These are phyloP conservation scores for Colletotrichum godetiae DNA, from an alignment of 2,329 filamentous ascomycete species.

Conservation along the genomic window DNA sequence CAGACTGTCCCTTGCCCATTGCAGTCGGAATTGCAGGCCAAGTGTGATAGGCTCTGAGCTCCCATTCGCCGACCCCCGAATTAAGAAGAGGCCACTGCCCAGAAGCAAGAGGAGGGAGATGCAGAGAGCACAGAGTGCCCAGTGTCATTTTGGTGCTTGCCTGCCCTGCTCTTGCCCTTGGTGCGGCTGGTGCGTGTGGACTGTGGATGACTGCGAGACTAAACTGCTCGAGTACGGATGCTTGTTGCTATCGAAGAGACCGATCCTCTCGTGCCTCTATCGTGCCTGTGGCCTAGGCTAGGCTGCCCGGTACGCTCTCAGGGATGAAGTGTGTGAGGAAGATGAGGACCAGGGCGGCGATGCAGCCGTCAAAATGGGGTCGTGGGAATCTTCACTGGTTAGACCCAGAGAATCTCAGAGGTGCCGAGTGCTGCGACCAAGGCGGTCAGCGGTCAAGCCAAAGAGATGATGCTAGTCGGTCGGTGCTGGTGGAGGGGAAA, in stretches of 20 bases:
- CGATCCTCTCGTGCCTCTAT: background rate
- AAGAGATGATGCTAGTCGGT: background rate
- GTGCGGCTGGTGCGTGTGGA: background rate
- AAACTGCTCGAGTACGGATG: background rate
- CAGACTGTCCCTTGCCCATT: conserved; percentile 29
- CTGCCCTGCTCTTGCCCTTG: background rate
- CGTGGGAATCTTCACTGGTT: background rate
- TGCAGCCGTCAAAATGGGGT: background rate
- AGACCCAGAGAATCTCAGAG: background rate
- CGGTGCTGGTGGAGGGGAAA: background rate
- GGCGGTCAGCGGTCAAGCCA: conserved; percentile 16
- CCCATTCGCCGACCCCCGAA: conserved; percentile 24
- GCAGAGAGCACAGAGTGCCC: background rate
- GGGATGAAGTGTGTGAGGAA: background rate
- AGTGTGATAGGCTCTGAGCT: background rate
- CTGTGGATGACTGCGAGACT: background rate
- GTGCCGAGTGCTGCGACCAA: background rate
- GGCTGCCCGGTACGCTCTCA: background rate
- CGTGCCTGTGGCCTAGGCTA: conserved; percentile 7
- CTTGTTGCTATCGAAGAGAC: background rate
- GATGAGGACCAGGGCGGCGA: conserved; percentile 4
- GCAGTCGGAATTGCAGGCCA: conserved; percentile 21
- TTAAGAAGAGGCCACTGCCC: conserved; percentile 7
- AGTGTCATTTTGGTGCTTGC: background rate
- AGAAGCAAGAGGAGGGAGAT: background rate